Base-by-base conservation (phyloP, 441 rosid species). In the Croton setiger region DNA sequence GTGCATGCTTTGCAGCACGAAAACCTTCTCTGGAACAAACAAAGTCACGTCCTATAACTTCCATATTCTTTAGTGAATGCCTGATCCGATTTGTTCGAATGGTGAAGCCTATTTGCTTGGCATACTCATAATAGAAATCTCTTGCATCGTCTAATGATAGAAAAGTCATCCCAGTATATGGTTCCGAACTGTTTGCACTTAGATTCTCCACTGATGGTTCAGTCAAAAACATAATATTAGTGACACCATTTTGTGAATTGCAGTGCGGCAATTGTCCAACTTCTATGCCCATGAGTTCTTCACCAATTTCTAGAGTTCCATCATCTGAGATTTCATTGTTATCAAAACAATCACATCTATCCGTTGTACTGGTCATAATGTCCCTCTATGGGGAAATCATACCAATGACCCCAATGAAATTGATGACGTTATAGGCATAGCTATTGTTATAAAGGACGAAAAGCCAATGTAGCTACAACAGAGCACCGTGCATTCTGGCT, bases 21-120 rank as follows among this genome's bases (percentile, higher is more conserved):
- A 78, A 81, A 68, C 84, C 84, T 74, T 81, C 84, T 62, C 76
- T 61, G 31, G 82, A 81, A 55, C 84, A 81, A 7, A 81, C 80
- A 59, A 81, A 78, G 63, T 81, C 80, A 44, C 80, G 78, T 15
- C 78, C 80, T 37, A 81, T 78, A 47, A 81, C 68, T 58, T 67
- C 73, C 75, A 61, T 73, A 57, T 73, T 74, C 75, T 73, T 75
- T 12, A 78, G 68, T 6, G 82, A 81, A 60, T 78, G 81, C 4
- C 78, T 71, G 53, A 75, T 73, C 20, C 78, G 74, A 61, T 78
- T 81, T 5, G 79, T 73, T 55, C 84, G 61, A 39, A 77, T 78
- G 41, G 76, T 78, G 66, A 78, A 75, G 7, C 84, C 84, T 4
- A 68, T 71, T 17, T 45, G 69, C 66, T 68, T 78, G 69, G 78